These are phyloP conservation scores for Colletotrichum filicis DNA, from an alignment of 2,329 filamentous ascomycete species.

Conservation along the genomic window DNA sequence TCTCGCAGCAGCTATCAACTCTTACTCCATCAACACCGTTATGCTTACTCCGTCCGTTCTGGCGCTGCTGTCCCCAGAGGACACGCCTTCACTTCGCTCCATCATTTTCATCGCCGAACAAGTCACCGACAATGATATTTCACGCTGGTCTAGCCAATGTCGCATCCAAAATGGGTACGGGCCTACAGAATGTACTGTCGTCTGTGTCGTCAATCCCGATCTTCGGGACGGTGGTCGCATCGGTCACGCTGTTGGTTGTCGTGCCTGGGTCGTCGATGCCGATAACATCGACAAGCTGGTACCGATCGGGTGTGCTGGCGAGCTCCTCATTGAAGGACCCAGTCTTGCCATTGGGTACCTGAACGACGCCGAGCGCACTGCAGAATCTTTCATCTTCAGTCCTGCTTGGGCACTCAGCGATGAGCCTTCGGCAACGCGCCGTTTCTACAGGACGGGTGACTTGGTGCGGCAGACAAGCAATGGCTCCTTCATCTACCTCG, in stretches of 20 bases:
- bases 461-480: constrained; percentile 41
- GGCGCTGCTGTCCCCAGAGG: constrained; percentile 48
- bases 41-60: constrained; percentile 69
- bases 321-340: constrained; percentile 53
- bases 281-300: constrained; percentile 41
- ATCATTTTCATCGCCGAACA: constrained; percentile 44
- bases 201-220: constrained; percentile 50
- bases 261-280: constrained; percentile 46
- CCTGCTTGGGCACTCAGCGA: constrained; percentile 49
- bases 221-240: constrained; percentile 36
- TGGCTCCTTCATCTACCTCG: constrained; percentile 30
- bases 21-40: constrained; percentile 62
- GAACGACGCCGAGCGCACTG: constrained; percentile 58
- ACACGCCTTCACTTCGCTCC: constrained; percentile 49
- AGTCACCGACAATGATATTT: constrained; percentile 36
- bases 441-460: constrained; percentile 57
- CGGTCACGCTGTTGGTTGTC: constrained; percentile 32
- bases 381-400: constrained; percentile 55
- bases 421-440: constrained; percentile 41
- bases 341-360: constrained; percentile 62
- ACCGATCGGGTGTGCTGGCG: constrained; percentile 46
- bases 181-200: constrained; percentile 52
- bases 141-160: constrained; percentile 34
- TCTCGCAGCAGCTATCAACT: constrained; percentile 58
- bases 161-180: constrained; percentile 42